Conservation (phyloP, 176 grass and related monocot species). For the Alloteropsis semialata region DNA sequence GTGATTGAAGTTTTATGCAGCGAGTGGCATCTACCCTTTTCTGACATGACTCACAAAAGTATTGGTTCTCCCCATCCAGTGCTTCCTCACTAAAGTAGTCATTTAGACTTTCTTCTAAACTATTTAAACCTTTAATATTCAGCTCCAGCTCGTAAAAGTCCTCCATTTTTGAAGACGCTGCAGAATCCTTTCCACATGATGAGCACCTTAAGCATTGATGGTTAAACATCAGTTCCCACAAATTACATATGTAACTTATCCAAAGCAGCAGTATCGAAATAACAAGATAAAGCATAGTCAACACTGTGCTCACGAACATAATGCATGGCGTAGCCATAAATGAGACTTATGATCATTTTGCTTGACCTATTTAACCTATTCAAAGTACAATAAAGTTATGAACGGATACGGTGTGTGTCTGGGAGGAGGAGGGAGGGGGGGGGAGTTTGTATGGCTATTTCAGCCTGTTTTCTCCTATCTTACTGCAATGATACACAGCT, state of each 20-base stretch:
- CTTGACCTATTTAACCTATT: not conserved
- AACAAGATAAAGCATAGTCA: not conserved
- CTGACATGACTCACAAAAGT: slow-evolving; percentile 83
- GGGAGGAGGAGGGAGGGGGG: no score
- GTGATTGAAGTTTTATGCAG: slow-evolving; percentile 83
- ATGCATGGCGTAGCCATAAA: not conserved
- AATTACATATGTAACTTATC: slow-evolving; percentile 6
- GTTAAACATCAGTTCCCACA: slow-evolving; percentile 26
- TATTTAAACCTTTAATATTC: slow-evolving; percentile 97
- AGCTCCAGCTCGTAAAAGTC: slow-evolving; percentile 97
- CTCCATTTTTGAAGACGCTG: slow-evolving; percentile 95
- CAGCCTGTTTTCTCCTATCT: no score
- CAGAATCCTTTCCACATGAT: slow-evolving; percentile 84
- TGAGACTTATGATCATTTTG: not conserved
- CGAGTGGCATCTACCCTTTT: slow-evolving; percentile 87
- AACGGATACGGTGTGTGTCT: no score
- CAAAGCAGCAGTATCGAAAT: not conserved
- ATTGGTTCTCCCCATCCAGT: slow-evolving; percentile 91
- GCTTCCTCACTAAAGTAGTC: slow-evolving; percentile 87
- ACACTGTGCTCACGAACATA: not conserved
- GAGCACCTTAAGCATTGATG: slow-evolving; percentile 72
- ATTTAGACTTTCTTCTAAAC: slow-evolving; percentile 86
- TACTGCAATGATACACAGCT: no score
- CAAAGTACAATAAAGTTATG: not conserved
- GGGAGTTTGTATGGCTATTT: no score